Percentiles rank a stretch among this genome's conserved stretches.
These are phyloP conservation scores for Logfia minima DNA, from an alignment of 129 eudicot genomes.

Conservation along the genomic window DNA sequence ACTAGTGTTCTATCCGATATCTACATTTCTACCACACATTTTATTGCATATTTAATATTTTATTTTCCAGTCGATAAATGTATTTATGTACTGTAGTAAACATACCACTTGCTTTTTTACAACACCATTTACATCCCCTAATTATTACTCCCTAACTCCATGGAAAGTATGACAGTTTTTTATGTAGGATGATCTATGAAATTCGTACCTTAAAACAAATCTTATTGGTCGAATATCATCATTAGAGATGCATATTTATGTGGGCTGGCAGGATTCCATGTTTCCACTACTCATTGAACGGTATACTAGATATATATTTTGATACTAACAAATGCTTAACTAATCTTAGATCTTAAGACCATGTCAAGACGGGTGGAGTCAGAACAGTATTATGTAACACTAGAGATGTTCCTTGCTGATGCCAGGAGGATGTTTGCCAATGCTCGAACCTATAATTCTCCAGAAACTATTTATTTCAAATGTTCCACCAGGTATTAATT, in stretches of 20 bases:
- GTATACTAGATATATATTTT: no score
- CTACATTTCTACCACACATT: neutral
- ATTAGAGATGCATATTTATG: no score
- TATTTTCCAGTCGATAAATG: neutral
- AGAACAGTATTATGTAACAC: slow-evolving; percentile 81
- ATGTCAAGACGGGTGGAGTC: slow-evolving; percentile 92
- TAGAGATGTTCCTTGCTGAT: slow-evolving; percentile 94
- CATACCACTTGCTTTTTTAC: neutral
- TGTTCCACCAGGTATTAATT: slow-evolving; percentile 78
- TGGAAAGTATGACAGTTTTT: neutral
- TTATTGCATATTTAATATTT: neutral
- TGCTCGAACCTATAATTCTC: slow-evolving; percentile 89
- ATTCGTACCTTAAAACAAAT: no score
- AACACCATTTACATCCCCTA: neutral
- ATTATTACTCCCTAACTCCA: neutral
- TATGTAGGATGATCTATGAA: no score
- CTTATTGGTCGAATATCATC: no score
- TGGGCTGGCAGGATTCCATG: no score
- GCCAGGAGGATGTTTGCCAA: slow-evolving; percentile 88
- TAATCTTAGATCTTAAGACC: slow-evolving; percentile 73
- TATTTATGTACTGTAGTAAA: neutral
- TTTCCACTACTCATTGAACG: no score
- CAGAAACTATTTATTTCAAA: slow-evolving; percentile 87
- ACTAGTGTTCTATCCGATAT: slow-evolving; percentile 7
- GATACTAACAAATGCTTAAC: neutral